Percentiles rank a stretch among this genome's conserved stretches.
Evolutionary conservation across 306 rosid genomes (phyloP).

Genomic region (Bauhinia variegata): DNA sequence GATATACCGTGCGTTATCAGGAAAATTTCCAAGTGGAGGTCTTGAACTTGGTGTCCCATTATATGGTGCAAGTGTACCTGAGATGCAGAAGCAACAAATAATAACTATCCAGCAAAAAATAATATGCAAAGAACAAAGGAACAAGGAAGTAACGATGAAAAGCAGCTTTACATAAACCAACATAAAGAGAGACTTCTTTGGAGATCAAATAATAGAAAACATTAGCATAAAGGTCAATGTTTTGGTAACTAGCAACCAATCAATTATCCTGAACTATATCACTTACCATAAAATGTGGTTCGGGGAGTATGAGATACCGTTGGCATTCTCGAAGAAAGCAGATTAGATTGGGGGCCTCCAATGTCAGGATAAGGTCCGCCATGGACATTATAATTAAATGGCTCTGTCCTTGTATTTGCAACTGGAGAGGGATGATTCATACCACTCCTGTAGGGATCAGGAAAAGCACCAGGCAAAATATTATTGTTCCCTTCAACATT

Average conservation of each 20-base stretch:
- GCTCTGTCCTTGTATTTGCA: constrained; percentile 21
- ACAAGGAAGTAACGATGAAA: background rate
- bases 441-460: constrained; percentile 29
- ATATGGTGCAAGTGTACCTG: constrained; percentile 50
- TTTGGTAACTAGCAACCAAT: background rate
- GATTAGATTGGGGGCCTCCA: constrained; percentile 22
- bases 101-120: background rate
- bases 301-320: constrained; percentile 12
- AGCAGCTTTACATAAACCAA: too few relatives aligned
- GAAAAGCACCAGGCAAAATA: constrained; percentile 12
- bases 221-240: background rate
- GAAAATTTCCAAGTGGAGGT: constrained; percentile 38
- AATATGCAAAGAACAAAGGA: background rate
- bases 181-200: too few relatives aligned
- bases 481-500: constrained; percentile 4
- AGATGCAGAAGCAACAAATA: constrained; percentile 35
- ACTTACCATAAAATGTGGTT: constrained; percentile 32
- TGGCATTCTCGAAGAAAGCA: background rate
- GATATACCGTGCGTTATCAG: constrained; percentile 29
- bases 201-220: too few relatives aligned
- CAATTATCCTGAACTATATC: background rate
- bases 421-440: constrained; percentile 33
- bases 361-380: constrained; percentile 20
- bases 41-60: constrained; percentile 34
- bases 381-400: constrained; percentile 4